Base-by-base conservation (phyloP, 257 asterid species). In the Primulina eburnea region DNA sequence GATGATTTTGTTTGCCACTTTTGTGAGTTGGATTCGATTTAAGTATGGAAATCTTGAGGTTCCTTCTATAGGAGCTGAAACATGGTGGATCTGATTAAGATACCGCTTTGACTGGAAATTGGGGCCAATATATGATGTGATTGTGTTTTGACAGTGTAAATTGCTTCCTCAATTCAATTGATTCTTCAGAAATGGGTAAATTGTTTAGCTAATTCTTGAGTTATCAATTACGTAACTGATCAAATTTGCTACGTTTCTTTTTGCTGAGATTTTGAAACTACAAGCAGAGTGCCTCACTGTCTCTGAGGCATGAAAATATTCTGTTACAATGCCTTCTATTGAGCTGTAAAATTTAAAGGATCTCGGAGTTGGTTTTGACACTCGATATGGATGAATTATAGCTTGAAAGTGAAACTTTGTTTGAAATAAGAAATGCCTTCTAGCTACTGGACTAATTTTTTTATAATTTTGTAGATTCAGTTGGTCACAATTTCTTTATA, bases 381-480 rank as follows among this genome's bases (percentile, higher is more conserved):
- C 26, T 24, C 12, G n/a, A 63, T 40, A 63, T 70, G 67, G 18
- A 56, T 43, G 9, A 65, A 32, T n/a, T 69, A 12, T 2, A 38
- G 6, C 55, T 32, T n/a, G 14, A 38, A 65, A 26, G 33, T 24
- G 72, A 35, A 30, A 56, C 17, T 65, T 70, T 24, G 52, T 11
- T 60, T 64, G 71, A 61, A 62, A 40, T 0, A 56, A 8, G 68
- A 72, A 37, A 67, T 60, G 68, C 71, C 47, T 62, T 65, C 14
- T 8, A 38, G 47, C 30, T 17, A 43, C 24, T 47, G 47, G 34
- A 28, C 18, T 20, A 9, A 57, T 30, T 56, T 38, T 4, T 53
- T 16, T 14, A 18, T 20, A 43, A 64, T 52, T 57, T 12, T 20
- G 35, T 56, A 47, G 67, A 30, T 52, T 69, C 50, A 60, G 26